phyloP scores from a whole-genome alignment of 148 eudicot species.

The Camellia granthamiana region DNA sequence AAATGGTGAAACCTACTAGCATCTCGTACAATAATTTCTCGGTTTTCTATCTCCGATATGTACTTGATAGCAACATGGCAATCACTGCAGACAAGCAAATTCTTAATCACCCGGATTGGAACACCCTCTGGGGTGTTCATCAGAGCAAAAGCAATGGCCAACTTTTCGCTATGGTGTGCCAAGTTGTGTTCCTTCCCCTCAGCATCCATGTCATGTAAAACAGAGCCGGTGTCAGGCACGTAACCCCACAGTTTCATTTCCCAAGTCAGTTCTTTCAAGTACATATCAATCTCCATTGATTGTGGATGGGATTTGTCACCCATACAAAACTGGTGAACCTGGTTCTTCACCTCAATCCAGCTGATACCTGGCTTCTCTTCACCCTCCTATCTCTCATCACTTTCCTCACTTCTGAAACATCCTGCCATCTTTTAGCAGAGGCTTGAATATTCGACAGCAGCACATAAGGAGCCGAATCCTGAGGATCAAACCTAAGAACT shows the following conservation, averaged over 20 bases:
- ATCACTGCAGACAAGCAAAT: slow-evolving; percentile 71
- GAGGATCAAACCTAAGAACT: slow-evolving; percentile 51
- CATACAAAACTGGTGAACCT: slow-evolving; percentile 62
- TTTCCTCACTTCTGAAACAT: slow-evolving; percentile 65
- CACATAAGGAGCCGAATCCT: slow-evolving; percentile 71
- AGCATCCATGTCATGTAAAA: slow-evolving; percentile 68
- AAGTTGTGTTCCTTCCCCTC: slow-evolving; percentile 71
- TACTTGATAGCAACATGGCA: slow-evolving; percentile 76
- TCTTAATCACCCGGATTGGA: slow-evolving; percentile 84
- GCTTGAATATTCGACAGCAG: slow-evolving; percentile 73
- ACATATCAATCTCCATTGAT: slow-evolving; percentile 46
- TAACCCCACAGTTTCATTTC: slow-evolving; percentile 63
- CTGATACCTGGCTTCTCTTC: slow-evolving; percentile 79
- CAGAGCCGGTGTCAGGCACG: slow-evolving; percentile 55
- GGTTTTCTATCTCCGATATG: slow-evolving; percentile 40
- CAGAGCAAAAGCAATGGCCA: slow-evolving; percentile 81
- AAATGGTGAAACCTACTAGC: too few species aligned
- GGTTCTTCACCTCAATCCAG: slow-evolving; percentile 74
- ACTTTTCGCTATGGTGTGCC: slow-evolving; percentile 71
- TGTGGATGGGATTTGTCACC: slow-evolving; percentile 69
- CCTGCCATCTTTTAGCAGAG: slow-evolving; percentile 61
- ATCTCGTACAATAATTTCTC: too few species aligned
- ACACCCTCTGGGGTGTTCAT: slow-evolving; percentile 60
- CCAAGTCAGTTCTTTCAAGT: slow-evolving; percentile 53
- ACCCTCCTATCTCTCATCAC: slow-evolving; percentile 61